Percentiles rank a stretch among this genome's conserved stretches.
Conservation (phyloP, 768 basidiomycete genomes). For the Mycena leptocephala region DNA sequence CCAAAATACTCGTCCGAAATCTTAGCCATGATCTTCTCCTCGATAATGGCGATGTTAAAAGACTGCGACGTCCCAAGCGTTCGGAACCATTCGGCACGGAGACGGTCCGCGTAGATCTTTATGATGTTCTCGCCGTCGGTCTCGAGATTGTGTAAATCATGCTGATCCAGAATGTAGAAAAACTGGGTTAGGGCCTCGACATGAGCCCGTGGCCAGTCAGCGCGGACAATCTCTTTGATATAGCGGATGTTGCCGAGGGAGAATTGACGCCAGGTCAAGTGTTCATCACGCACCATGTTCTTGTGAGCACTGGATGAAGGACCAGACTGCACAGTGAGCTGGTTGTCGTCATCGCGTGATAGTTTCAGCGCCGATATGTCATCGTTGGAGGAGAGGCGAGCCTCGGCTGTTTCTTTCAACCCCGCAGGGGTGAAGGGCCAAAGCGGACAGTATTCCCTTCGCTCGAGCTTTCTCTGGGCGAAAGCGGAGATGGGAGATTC, state of each 20-base stretch:
- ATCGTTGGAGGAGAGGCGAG: neutral
- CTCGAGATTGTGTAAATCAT: neutral
- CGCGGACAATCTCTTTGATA: neutral
- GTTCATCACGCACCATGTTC: neutral
- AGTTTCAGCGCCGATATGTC: neutral
- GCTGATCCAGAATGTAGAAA: slow-evolving; percentile 28
- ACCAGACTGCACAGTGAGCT: neutral
- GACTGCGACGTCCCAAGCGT: neutral
- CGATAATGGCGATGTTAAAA: slow-evolving; percentile 4
- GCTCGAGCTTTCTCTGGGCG: neutral
- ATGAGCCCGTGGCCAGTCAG: neutral
- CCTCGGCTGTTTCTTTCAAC: neutral
- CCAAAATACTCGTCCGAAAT: neutral
- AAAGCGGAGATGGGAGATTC: slow-evolving; percentile 3
- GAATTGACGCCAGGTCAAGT: neutral
- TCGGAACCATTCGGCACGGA: neutral
- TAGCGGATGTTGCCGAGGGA: neutral
- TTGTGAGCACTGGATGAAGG: neutral
- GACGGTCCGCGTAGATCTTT: slow-evolving; percentile 3
- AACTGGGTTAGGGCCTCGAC: slow-evolving; percentile 3
- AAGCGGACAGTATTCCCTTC: neutral
- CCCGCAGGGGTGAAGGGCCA: neutral
- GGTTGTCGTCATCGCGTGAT: neutral
- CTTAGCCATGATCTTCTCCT: neutral
- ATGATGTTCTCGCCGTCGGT: neutral